Conservation (phyloP, 768 basidiomycete species). For the Pluteus cervinus region DNA sequence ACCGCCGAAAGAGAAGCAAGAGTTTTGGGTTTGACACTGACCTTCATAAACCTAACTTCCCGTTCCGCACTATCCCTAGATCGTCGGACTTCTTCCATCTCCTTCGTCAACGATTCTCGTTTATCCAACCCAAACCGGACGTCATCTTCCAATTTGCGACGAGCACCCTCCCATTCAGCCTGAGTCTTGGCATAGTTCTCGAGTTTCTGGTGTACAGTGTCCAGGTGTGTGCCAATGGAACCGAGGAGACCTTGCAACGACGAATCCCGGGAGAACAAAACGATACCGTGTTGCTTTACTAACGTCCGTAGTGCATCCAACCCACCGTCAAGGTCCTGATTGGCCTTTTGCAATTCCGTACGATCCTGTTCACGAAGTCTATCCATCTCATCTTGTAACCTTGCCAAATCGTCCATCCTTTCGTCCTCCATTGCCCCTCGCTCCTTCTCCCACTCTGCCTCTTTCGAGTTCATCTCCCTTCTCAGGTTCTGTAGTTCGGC, state of each 20-base stretch:
- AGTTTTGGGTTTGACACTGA: conserved; percentile 29
- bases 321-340: conserved; percentile 46
- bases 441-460: conserved; percentile 19
- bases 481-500: conserved; percentile 23
- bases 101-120: conserved; percentile 38
- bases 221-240: conserved; percentile 47
- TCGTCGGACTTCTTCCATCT: conserved; percentile 47
- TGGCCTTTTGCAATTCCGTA: conserved; percentile 27
- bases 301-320: conserved; percentile 41
- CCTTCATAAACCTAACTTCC: conserved; percentile 32
- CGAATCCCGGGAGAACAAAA: conserved; percentile 44
- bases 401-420: conserved; percentile 38
- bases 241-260: conserved; percentile 43
- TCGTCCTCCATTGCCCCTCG: conserved; percentile 42
- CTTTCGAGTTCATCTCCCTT: conserved; percentile 29
- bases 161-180: conserved; percentile 40
- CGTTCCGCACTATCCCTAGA: conserved; percentile 46
- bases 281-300: conserved; percentile 51
- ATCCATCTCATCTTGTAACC: conserved; percentile 46
- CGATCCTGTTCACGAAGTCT: conserved; percentile 32
- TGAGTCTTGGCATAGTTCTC: conserved; percentile 35
- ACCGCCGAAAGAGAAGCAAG: not conserved
- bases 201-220: conserved; percentile 38
- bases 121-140: conserved; percentile 39
- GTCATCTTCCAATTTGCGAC: conserved; percentile 44